phyloP scores from a whole-genome alignment of 2,329 filamentous ascomycete genomes.

The Penicillium sp. region DNA sequence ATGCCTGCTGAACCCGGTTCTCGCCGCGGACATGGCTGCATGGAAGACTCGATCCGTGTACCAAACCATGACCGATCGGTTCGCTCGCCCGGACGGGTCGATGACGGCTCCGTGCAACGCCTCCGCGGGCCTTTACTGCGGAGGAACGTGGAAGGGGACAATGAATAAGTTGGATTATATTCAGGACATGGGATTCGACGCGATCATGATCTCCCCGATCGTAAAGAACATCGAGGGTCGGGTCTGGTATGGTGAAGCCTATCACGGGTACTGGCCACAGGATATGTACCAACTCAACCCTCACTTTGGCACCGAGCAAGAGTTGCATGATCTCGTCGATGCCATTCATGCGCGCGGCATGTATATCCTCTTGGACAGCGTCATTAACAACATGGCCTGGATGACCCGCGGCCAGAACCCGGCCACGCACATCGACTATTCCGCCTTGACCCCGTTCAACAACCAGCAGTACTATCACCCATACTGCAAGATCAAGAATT shows the following conservation, averaged over 20 bases:
- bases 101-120: conserved; percentile 28
- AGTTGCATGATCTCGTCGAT: conserved; percentile 42
- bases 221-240: conserved; percentile 34
- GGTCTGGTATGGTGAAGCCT: conserved; percentile 41
- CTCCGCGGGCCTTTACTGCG: conserved; percentile 40
- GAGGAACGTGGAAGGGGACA: conserved; percentile 47
- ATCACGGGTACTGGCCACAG: conserved; percentile 48
- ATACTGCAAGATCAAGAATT: conserved; percentile 28
- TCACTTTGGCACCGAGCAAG: conserved; percentile 45
- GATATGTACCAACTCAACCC: conserved; percentile 45
- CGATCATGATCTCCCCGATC: conserved; percentile 42
- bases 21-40: conserved; percentile 22
- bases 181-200: conserved; percentile 45
- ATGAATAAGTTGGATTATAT: conserved; percentile 48
- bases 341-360: conserved; percentile 44
- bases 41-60: conserved; percentile 44
- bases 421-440: conserved; percentile 20
- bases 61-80: conserved; percentile 44
- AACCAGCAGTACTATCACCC: conserved; percentile 29
- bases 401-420: conserved; percentile 25
- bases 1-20: conserved; percentile 7
- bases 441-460: conserved; percentile 21
- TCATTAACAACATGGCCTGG: conserved; percentile 12
- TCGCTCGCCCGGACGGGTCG: conserved; percentile 38
- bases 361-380: conserved; percentile 33